These are phyloP conservation scores for Aspergillus flavus DNA, from an alignment of 2,329 filamentous ascomycete genomes.

Conservation along the genomic window DNA sequence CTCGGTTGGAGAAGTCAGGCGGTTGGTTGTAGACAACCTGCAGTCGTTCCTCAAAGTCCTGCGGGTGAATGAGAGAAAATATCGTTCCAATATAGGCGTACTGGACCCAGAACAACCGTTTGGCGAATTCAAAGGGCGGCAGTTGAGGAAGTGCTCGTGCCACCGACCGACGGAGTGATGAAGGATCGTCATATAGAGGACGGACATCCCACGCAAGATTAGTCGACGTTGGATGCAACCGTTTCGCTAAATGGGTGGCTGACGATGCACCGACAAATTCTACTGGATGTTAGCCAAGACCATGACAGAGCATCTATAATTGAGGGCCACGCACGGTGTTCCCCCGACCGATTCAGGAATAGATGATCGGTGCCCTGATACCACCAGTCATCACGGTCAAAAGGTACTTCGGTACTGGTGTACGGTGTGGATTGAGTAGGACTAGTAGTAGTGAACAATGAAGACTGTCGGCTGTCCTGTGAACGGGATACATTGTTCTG, in stretches of 20 bases:
- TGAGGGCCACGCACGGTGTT: conserved; percentile 31
- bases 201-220: conserved; percentile 41
- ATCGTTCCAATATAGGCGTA: conserved; percentile 62
- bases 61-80: conserved; percentile 55
- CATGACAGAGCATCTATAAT: background rate
- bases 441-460: conserved; percentile 13
- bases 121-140: conserved; percentile 55
- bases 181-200: conserved; percentile 38
- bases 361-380: conserved; percentile 41
- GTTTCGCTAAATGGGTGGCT: conserved; percentile 39
- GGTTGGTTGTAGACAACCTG: conserved; percentile 47
- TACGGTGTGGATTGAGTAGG: conserved; percentile 20
- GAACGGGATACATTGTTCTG: background rate
- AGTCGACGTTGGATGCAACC: conserved; percentile 35
- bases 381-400: conserved; percentile 44
- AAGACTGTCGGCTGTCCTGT: background rate
- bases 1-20: conserved; percentile 47
- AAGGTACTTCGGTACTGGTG: conserved; percentile 23
- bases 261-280: conserved; percentile 39
- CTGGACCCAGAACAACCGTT: conserved; percentile 54
- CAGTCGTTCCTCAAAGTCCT: conserved; percentile 51
- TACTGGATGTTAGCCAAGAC: conserved; percentile 5
- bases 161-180: conserved; percentile 31
- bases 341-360: conserved; percentile 38
- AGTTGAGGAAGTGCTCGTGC: conserved; percentile 41